Base-by-base conservation (phyloP, 768 basidiomycete genomes). In the Neoboletus magnificus region DNA sequence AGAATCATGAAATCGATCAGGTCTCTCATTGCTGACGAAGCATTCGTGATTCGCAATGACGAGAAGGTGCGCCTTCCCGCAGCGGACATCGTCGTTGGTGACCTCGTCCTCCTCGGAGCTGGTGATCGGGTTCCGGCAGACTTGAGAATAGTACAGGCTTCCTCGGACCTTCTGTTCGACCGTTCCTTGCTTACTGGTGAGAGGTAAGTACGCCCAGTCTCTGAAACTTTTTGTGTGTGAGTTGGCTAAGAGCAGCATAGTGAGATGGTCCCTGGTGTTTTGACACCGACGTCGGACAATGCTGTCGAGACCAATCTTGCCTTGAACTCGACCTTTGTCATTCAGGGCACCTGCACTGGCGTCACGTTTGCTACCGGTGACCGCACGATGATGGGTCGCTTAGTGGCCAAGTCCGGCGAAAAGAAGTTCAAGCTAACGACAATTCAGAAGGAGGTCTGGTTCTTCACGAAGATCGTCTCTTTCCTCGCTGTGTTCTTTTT, bases 121-220 rank as follows among this genome's bases (percentile, higher is more conserved):
- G 82, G 82, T 37, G 79, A 83, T 59, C 77, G 82, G 10, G 75
- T 83, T n/a, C 82, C 82, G 0, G 82, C 83, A 8, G 84, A 85
- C 62, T 61, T 84, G 33, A 76, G 83, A 27, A 71, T 85, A 33
- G 75, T 83, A 41, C 62, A 78, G 6, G 75, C 74, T 22, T 78
- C 80, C 2, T 73, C 75, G 0, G 82, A 82, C 56, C 71, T 82
- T 52, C 74, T 74, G 27, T 74, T 82, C 39, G 81, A 83, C 56
- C 73, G 80, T 13, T 75, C 79, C 2, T 70, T 81, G 9, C 73
- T 83, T 32, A 83, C 82, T 6, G 78, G 74, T 3, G 78, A 79
- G 51, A 74, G 72, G 71, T 73, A 23, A 42, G 55, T 49, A n/a
- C n/a, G 5, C 37, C 15, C 52, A 37, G 11, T 27, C 23, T 37